These are phyloP conservation scores for Saccharomyces paradoxus DNA, from an alignment of 805 yeast species.

Conservation along the genomic window DNA sequence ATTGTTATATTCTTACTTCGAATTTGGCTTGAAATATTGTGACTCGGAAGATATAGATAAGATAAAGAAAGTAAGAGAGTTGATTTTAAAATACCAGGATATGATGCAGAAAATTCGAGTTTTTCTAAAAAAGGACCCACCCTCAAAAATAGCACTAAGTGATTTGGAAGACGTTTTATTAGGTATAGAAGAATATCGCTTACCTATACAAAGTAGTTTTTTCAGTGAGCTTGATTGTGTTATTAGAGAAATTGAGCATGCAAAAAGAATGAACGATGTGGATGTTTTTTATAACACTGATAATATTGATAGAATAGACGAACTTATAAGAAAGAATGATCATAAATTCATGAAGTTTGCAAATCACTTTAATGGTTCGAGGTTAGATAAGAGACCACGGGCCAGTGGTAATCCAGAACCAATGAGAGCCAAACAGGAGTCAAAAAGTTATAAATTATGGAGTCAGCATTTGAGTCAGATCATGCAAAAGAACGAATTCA, in stretches of 20 bases:
- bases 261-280: slow-evolving; percentile 7
- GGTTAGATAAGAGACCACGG: slow-evolving; percentile 27
- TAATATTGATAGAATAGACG: slow-evolving; percentile 6
- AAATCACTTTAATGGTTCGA: slow-evolving; percentile 24
- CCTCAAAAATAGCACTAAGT: slow-evolving; percentile 6
- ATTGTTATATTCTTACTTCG: slow-evolving; percentile 10
- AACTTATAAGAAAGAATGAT: slow-evolving; percentile 3
- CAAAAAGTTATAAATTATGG: slow-evolving; percentile 12
- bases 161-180: slow-evolving; percentile 7
- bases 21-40: slow-evolving; percentile 18
- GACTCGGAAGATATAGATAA: slow-evolving; percentile 13
- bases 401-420: slow-evolving; percentile 24
- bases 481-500: slow-evolving; percentile 4
- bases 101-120: slow-evolving; percentile 7
- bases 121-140: slow-evolving; percentile 9
- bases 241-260: slow-evolving; percentile 5
- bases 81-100: slow-evolving; percentile 14
- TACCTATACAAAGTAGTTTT: slow-evolving; percentile 18
- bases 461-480: slow-evolving; percentile 2
- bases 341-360: slow-evolving; percentile 6
- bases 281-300: slow-evolving; percentile 8
- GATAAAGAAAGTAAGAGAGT: slow-evolving; percentile 12
- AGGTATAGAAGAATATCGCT: slow-evolving; percentile 6
- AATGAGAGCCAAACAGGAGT: slow-evolving; percentile 8
- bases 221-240: slow-evolving; percentile 10